Conservation (phyloP, 1,139 yeast species). For the Hemisphaericaspora xylanilytica region DNA sequence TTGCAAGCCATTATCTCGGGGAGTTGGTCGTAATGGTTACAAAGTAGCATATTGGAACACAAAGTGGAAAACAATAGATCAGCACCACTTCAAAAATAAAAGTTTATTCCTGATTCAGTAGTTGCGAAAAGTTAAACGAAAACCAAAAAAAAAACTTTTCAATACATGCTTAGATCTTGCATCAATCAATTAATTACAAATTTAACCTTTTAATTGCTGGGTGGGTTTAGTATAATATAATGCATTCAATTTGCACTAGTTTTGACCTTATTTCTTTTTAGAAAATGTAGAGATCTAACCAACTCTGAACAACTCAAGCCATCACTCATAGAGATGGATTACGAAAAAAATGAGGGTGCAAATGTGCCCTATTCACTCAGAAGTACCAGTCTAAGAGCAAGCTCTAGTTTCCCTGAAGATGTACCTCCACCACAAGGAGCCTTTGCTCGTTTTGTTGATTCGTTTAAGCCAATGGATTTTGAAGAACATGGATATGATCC, state of each 20-base stretch:
- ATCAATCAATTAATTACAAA: too few species aligned
- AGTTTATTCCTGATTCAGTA: too few species aligned
- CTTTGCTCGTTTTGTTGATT: slow-evolving; percentile 23
- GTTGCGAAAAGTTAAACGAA: too few species aligned
- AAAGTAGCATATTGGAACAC: too few species aligned
- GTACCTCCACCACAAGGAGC: background rate
- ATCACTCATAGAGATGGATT: slow-evolving; percentile 2
- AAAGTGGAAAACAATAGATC: too few species aligned
- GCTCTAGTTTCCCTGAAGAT: background rate
- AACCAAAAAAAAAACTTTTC: too few species aligned
- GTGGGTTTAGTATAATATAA: background rate
- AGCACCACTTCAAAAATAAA: too few species aligned
- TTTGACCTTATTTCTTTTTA: background rate
- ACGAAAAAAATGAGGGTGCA: slow-evolving; percentile 6
- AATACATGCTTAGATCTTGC: too few species aligned
- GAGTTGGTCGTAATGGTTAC: too few species aligned
- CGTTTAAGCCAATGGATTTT: slow-evolving; percentile 41
- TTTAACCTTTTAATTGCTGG: too few species aligned
- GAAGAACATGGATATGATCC: slow-evolving; percentile 42
- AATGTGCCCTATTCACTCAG: background rate
- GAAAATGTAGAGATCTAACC: background rate
- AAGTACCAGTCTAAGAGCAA: background rate
- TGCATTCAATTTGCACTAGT: background rate
- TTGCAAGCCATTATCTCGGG: too few species aligned
- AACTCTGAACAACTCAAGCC: background rate